These are phyloP conservation scores for Austroboletus novae-zelandiae DNA, from an alignment of 1,284 basidiomycete species.

Conservation along the genomic window DNA sequence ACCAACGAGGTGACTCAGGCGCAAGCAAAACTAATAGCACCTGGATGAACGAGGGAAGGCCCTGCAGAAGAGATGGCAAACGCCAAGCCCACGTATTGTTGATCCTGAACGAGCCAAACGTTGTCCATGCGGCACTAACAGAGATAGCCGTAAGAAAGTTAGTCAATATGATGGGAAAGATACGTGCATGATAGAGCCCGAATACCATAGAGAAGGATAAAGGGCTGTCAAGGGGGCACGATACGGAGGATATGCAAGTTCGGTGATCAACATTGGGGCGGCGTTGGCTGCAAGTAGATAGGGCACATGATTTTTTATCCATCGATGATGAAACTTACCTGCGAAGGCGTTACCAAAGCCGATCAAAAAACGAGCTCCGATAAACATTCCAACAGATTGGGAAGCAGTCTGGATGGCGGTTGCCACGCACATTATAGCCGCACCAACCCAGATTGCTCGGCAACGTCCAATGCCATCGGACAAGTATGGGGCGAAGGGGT, in stretches of 20 bases:
- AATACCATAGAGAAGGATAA: slow-evolving; percentile 80
- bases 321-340: slow-evolving; percentile 31
- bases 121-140: slow-evolving; percentile 68
- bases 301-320: neutral
- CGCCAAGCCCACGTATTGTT: slow-evolving; percentile 72
- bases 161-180: neutral
- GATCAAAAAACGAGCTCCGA: slow-evolving; percentile 76
- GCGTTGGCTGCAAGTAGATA: slow-evolving; percentile 46
- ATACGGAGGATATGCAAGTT: slow-evolving; percentile 74
- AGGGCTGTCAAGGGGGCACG: slow-evolving; percentile 69
- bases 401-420: slow-evolving; percentile 71
- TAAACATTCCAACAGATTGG: slow-evolving; percentile 77
- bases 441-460: slow-evolving; percentile 59
- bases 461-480: slow-evolving; percentile 70
- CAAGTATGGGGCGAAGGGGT: slow-evolving; percentile 70
- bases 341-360: slow-evolving; percentile 81
- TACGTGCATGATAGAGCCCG: slow-evolving; percentile 66
- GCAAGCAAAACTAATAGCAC: slow-evolving; percentile 57
- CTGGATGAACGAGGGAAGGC: slow-evolving; percentile 60
- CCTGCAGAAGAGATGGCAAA: slow-evolving; percentile 68
- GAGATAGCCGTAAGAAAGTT: neutral
- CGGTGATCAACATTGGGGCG: slow-evolving; percentile 74
- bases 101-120: slow-evolving; percentile 73
- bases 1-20: slow-evolving; percentile 73
- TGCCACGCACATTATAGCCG: slow-evolving; percentile 60